Base-by-base conservation (phyloP, 2,329 filamentous ascomycete species). In the Calonectria ilicicola region DNA sequence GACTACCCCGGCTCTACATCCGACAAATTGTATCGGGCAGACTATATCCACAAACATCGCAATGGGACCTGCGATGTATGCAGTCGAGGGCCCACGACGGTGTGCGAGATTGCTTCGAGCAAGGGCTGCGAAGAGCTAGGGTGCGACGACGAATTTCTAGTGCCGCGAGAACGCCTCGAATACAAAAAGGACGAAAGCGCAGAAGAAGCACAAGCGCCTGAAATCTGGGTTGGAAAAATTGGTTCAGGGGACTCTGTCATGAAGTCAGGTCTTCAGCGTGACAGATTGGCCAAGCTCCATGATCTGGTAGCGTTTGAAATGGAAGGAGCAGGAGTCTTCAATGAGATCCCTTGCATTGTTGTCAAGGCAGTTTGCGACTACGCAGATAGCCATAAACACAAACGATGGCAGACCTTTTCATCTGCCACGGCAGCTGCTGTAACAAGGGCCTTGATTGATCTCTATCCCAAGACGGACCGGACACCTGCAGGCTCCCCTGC, bases 281-380 rank as follows among this genome's bases (percentile, higher is more conserved):
- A 87, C 49, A 40, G 49, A 0, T 73, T 86, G 19, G 79, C 82
- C 0, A 15, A 44, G 15, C 2, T 67, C 4, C 51, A 79, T 0
- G 27, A 66, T 0, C 26, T 82, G 0, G 75, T 83, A 9, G 81
- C 70, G 0, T 76, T 77, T 6, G 83, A 84, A 71, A 84, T 80
- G 80, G 83, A 84, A 26, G 79, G 80, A 0, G 82, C 82, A 1
- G 83, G 83, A 0, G 56, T 79, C 0, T 83, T 78, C 79, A 79
- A 82, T 1, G 73, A 76, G 0, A 66, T 85, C 0, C 84, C 85
- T 0, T 84, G 82, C 6, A 69, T 87, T 0, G 75, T 84, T 0
- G 81, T 87, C 51, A 84, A 85, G 14, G 84, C 85, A 2, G 81
- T 85, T 0, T 85, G 82, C 40, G 81, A 87, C 47, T 80, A 81